phyloP scores from a whole-genome alignment of 1,139 yeast genomes.

The Blastobotrys persicus region DNA sequence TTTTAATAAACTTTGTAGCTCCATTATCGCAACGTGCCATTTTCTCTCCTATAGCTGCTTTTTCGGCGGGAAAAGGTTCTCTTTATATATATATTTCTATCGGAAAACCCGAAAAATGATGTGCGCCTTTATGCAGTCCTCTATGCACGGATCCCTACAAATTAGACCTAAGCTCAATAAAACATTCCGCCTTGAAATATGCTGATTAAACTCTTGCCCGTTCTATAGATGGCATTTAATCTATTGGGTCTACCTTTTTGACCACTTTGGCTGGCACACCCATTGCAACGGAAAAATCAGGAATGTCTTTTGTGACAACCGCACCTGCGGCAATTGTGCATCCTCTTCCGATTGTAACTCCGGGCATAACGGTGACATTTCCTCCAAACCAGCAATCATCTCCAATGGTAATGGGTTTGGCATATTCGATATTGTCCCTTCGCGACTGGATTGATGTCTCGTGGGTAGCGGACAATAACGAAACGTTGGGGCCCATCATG shows the following conservation, averaged over 20 bases:
- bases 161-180: background rate
- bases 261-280: constrained; percentile 5
- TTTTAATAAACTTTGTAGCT: background rate
- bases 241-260: background rate
- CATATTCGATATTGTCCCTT: constrained; percentile 4
- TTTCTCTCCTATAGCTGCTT: too few species aligned
- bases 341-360: constrained; percentile 6
- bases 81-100: too few species aligned
- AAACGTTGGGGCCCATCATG: constrained; percentile 5
- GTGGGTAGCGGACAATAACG: constrained; percentile 4
- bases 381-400: constrained; percentile 7
- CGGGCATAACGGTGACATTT: constrained; percentile 1
- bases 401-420: constrained; percentile 6
- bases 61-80: background rate
- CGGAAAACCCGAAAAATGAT: background rate
- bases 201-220: background rate
- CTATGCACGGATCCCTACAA: background rate
- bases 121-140: background rate
- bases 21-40: background rate
- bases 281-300: background rate
- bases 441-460: background rate
- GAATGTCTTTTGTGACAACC: constrained; percentile 1
- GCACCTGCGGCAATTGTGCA: constrained; percentile 6
- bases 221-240: background rate
- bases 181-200: background rate